Percentiles rank a stretch among this genome's conserved stretches.
Conservation (phyloP, 2,329 filamentous ascomycete species). For the Sphaerulina musiva region DNA sequence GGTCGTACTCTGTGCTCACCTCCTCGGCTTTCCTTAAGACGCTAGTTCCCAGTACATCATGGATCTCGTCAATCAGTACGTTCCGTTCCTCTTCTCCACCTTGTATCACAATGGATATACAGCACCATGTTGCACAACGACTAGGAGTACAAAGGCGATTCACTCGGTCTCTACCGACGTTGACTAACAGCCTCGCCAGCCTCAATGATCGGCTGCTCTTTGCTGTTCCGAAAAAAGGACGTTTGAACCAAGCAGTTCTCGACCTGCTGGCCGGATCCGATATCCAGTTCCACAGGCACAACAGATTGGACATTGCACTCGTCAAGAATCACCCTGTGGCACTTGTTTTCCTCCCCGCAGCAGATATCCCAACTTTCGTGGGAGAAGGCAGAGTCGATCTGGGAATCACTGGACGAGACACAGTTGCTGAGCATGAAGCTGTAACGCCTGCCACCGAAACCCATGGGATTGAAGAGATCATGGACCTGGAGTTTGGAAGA, state of each 20-base stretch:
- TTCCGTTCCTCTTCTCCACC: slow-evolving; percentile 6
- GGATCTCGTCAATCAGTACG: slow-evolving; percentile 35
- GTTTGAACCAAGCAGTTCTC: slow-evolving; percentile 78
- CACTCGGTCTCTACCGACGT: slow-evolving; percentile 28
- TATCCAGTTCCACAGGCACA: slow-evolving; percentile 93
- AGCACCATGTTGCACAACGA: background rate
- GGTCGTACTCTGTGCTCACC: slow-evolving; percentile 3
- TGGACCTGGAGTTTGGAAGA: slow-evolving; percentile 83
- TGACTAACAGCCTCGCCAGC: slow-evolving; percentile 49
- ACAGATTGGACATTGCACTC: slow-evolving; percentile 90
- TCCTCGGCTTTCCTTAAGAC: background rate
- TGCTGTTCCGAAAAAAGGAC: slow-evolving; percentile 98
- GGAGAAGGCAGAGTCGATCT: slow-evolving; percentile 89
- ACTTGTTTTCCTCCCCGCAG: slow-evolving; percentile 91
- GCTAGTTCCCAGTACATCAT: slow-evolving; percentile 16
- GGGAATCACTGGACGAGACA: slow-evolving; percentile 89
- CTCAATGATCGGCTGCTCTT: slow-evolving; percentile 90
- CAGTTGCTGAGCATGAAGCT: slow-evolving; percentile 73
- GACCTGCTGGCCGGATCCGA: slow-evolving; percentile 90
- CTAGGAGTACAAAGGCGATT: slow-evolving; percentile 15
- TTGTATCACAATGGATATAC: slow-evolving; percentile 9
- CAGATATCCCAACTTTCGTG: slow-evolving; percentile 95
- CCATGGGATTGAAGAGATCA: slow-evolving; percentile 70
- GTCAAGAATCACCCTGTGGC: slow-evolving; percentile 96
- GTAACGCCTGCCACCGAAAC: slow-evolving; percentile 42